phyloP scores from a whole-genome alignment of 2,329 filamentous ascomycete species.

The Xylaria arbuscula region DNA sequence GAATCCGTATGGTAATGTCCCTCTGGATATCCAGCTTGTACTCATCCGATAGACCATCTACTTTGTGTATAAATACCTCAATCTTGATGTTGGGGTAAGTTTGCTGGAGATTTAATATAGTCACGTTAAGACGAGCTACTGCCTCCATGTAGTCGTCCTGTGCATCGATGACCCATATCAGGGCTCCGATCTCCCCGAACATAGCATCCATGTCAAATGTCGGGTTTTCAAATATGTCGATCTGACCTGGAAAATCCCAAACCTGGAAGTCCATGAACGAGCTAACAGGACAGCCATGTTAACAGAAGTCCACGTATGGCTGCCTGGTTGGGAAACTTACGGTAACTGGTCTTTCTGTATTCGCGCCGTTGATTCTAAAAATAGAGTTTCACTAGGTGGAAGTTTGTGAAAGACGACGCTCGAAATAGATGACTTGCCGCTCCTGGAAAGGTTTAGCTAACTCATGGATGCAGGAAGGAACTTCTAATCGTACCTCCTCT shows the following conservation, averaged over 20 bases:
- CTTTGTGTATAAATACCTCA: conserved; percentile 99
- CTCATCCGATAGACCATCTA: conserved; percentile 96
- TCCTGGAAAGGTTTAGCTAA: conserved; percentile 65
- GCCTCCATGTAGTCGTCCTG: conserved; percentile 98
- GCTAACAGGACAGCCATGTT: conserved; percentile 58
- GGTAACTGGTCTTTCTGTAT: conserved; percentile 97
- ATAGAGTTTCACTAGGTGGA: conserved; percentile 93
- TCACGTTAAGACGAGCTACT: conserved; percentile 85
- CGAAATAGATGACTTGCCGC: conserved; percentile 97
- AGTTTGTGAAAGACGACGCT: conserved; percentile 99
- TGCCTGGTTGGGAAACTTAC: conserved; percentile 64
- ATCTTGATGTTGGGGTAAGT: conserved; percentile 94
- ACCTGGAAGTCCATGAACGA: conserved; percentile 99
- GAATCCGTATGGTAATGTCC: conserved; percentile 95
- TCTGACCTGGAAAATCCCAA: conserved; percentile 95
- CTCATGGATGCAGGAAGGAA: background rate
- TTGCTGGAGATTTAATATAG: conserved; percentile 88
- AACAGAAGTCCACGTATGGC: conserved; percentile 31
- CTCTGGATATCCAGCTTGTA: conserved; percentile 96
- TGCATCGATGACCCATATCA: conserved; percentile 99
- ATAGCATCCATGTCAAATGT: conserved; percentile 92
- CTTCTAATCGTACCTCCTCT: conserved; percentile 76
- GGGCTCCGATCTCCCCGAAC: conserved; percentile 90
- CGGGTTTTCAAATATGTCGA: conserved; percentile 87
- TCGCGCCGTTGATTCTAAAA: conserved; percentile 91